These are phyloP conservation scores for Cephalotrichum gorgonifer DNA, from an alignment of 2,329 filamentous ascomycete genomes.

Conservation along the genomic window DNA sequence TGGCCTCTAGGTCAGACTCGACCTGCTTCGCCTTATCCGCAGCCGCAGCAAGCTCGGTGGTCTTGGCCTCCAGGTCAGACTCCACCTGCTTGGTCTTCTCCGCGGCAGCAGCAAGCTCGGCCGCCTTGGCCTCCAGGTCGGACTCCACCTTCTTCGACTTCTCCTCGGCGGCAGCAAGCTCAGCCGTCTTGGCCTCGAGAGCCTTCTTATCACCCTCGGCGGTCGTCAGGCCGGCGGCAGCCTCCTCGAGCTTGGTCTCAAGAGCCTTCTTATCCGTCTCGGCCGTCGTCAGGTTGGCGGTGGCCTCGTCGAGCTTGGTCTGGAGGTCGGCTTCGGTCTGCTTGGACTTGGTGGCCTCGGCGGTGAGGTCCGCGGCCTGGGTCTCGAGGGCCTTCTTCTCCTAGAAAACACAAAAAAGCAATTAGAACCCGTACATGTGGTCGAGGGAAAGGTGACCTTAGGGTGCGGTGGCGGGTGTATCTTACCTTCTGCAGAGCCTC, in stretches of 20 bases:
- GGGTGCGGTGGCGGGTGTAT: background rate
- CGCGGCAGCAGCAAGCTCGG: too few species aligned
- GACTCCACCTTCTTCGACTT: conserved; percentile 8
- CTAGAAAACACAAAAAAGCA: background rate
- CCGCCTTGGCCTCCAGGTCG: conserved; percentile 2
- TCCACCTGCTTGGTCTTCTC: conserved; percentile 5
- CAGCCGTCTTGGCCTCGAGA: background rate
- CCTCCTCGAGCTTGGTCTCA: background rate
- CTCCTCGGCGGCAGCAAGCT: conserved; percentile 7
- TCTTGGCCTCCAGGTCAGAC: conserved; percentile 6
- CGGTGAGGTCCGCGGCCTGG: conserved; percentile 2
- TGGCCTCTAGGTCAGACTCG: conserved; percentile 5
- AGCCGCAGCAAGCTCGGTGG: conserved; percentile 3
- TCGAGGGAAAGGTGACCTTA: too few species aligned
- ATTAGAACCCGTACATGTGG: background rate
- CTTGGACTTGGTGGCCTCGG: conserved; percentile 8
- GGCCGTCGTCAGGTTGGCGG: conserved; percentile 1
- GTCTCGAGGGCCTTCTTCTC: conserved; percentile 7
- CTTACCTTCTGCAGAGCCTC: conserved; percentile 20
- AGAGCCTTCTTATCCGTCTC: background rate
- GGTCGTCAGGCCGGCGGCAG: conserved; percentile 8
- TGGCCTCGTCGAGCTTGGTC: conserved; percentile 2
- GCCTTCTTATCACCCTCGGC: background rate
- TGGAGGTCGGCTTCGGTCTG: conserved; percentile 7
- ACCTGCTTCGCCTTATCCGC: conserved; percentile 8